Conservation (phyloP, 371 early-diverging fungal species). For the Blyttiomyces sp. region DNA sequence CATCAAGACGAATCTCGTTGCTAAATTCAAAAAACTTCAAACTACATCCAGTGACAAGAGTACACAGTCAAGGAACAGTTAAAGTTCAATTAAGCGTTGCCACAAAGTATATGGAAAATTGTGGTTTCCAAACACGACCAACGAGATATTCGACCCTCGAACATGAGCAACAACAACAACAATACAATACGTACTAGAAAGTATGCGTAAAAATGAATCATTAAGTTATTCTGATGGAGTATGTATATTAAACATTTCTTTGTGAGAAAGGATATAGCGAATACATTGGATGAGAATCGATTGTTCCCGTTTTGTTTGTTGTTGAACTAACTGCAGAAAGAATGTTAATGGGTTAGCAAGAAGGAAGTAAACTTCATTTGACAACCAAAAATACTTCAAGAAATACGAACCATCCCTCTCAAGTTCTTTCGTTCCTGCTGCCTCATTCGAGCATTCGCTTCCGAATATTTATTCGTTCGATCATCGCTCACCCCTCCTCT, state of each 20-base stretch:
- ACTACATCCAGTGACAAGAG: slow-evolving; percentile 39
- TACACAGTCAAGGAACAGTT: slow-evolving; percentile 48
- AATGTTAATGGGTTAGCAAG: no score
- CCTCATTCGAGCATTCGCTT: neutral
- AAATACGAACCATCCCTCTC: slow-evolving; percentile 30
- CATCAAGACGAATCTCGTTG: neutral
- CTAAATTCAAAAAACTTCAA: neutral
- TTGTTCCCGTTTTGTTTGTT: slow-evolving; percentile 41
- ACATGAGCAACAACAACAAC: no score
- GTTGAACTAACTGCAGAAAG: slow-evolving; percentile 31
- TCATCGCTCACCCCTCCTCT: neutral
- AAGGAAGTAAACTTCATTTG: neutral
- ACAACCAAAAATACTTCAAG: slow-evolving; percentile 5
- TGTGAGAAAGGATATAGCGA: no score
- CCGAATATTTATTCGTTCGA: neutral
- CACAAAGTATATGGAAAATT: slow-evolving; percentile 43
- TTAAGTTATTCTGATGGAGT: no score
- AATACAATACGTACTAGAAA: no score
- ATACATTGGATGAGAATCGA: slow-evolving; percentile 43
- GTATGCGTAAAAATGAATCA: no score
- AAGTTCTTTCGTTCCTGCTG: slow-evolving; percentile 16
- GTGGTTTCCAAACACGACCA: slow-evolving; percentile 31
- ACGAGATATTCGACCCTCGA: neutral
- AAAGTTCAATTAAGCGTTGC: slow-evolving; percentile 43
- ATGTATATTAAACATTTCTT: no score